phyloP scores from a whole-genome alignment of 345 rosid genomes.

The Lepidium sativum region DNA sequence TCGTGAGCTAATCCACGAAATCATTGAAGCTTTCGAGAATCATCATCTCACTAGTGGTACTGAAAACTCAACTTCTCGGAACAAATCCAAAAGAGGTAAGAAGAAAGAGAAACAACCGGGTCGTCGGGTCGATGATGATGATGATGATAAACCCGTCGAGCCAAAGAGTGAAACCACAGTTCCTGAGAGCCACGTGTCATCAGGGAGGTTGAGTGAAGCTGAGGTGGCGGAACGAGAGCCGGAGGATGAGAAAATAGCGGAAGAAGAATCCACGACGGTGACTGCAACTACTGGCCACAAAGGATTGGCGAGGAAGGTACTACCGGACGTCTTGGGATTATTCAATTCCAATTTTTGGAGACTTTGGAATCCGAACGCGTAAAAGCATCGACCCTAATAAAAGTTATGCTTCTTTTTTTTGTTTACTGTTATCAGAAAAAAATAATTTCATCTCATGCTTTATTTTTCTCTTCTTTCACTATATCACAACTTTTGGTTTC shows the following conservation, averaged over 20 bases:
- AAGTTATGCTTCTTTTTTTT: neutral
- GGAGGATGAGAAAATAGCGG: neutral
- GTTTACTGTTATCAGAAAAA: neutral
- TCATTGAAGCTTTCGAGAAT: conserved; percentile 80
- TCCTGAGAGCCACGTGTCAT: conserved; percentile 9
- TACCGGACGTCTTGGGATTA: conserved; percentile 92
- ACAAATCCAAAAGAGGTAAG: conserved; percentile 35
- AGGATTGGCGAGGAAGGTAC: conserved; percentile 84
- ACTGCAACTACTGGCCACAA: conserved; percentile 32
- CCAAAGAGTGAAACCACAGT: neutral
- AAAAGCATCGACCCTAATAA: conserved; percentile 18
- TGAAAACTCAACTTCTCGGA: conserved; percentile 20
- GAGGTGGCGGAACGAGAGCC: conserved; percentile 9
- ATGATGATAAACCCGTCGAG: neutral
- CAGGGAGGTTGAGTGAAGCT: conserved; percentile 12
- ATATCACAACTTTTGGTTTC: neutral
- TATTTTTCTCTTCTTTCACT: neutral
- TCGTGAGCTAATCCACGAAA: conserved; percentile 73
- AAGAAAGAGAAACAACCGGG: conserved; percentile 36
- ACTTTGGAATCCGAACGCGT: conserved; percentile 84
- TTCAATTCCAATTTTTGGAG: conserved; percentile 86
- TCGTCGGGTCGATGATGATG: conserved; percentile 14
- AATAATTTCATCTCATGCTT: conserved; percentile 3
- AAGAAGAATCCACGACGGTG: conserved; percentile 12
- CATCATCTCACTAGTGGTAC: conserved; percentile 33